Conservation (phyloP, 1,139 yeast species). For the Debaryomyces psychrophilus region DNA sequence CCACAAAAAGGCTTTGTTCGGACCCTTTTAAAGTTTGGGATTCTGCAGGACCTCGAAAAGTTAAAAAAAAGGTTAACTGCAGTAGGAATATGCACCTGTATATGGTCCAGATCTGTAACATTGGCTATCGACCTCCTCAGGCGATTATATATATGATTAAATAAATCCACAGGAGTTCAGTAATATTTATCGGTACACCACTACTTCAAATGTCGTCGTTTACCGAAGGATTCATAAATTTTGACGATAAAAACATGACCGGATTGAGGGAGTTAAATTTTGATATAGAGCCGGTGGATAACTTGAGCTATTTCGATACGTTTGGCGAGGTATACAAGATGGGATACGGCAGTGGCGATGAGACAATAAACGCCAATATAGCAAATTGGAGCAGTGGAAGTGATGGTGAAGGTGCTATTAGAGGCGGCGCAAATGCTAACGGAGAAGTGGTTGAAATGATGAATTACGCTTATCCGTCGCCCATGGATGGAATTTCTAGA, state of each 20-base stretch:
- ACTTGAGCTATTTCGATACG: neutral
- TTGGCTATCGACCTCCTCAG: neutral
- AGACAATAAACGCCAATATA: neutral
- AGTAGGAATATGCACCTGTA: conserved; percentile 5
- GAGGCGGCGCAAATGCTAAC: neutral
- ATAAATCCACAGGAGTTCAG: neutral
- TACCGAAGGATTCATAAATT: conserved; percentile 2
- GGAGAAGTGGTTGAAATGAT: neutral
- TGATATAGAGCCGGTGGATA: conserved; percentile 7
- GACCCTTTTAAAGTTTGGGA: conserved; percentile 8
- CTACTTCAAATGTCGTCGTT: conserved; percentile 5
- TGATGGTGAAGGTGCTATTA: too few relatives aligned
- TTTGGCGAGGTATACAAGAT: neutral
- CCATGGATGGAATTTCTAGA: neutral
- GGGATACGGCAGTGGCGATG: neutral
- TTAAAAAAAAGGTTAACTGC: neutral
- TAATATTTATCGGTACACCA: neutral
- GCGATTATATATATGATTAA: conserved; percentile 2
- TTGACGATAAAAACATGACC: neutral
- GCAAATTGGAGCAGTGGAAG: neutral
- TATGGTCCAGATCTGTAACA: conserved; percentile 1
- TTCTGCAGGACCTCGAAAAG: neutral
- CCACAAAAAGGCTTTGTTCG: neutral
- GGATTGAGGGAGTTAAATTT: conserved; percentile 3
- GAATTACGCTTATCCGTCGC: neutral